These are phyloP conservation scores for Dendrocalamus latiflorus DNA, from an alignment of 202 grass and related monocot genomes.

Conservation along the genomic window DNA sequence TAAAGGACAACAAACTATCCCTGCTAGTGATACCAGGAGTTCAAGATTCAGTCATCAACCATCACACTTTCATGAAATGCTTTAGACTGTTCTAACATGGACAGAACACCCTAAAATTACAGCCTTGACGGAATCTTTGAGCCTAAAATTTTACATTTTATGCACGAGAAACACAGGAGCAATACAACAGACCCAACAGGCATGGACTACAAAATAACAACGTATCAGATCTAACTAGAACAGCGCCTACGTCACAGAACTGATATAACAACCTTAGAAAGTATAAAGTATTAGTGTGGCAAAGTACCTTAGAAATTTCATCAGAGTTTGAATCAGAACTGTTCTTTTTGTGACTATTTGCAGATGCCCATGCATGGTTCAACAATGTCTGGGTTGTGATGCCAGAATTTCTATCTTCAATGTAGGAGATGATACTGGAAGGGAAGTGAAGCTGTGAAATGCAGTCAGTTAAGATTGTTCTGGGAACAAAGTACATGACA, in stretches of 20 bases:
- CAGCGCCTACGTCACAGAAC: not conserved
- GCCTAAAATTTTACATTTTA: not conserved
- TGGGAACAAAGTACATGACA: not conserved
- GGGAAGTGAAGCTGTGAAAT: conserved; percentile 63
- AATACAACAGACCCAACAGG: not conserved
- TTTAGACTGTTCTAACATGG: not conserved
- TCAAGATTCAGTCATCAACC: not conserved
- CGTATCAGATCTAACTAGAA: not conserved
- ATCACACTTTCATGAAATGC: not conserved
- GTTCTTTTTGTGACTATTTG: conserved; percentile 64
- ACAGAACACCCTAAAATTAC: not conserved
- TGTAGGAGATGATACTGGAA: conserved; percentile 80
- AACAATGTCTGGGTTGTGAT: conserved; percentile 80
- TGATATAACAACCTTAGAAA: not conserved
- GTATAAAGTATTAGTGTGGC: not conserved
- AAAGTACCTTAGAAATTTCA: conserved; percentile 67
- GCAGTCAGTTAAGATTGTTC: not conserved
- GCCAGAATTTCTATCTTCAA: conserved; percentile 84
- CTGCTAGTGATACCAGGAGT: not conserved
- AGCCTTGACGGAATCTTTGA: not conserved
- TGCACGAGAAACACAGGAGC: conserved; percentile 7
- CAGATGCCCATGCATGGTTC: conserved; percentile 76
- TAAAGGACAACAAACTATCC: not conserved
- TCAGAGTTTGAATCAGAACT: conserved; percentile 47
- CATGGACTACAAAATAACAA: not conserved